A percentile compares a stretch with the other conserved stretches of the same genome.
Conservation (phyloP, 2,329 filamentous ascomycete genomes). For the Aspergillus tanneri region DNA sequence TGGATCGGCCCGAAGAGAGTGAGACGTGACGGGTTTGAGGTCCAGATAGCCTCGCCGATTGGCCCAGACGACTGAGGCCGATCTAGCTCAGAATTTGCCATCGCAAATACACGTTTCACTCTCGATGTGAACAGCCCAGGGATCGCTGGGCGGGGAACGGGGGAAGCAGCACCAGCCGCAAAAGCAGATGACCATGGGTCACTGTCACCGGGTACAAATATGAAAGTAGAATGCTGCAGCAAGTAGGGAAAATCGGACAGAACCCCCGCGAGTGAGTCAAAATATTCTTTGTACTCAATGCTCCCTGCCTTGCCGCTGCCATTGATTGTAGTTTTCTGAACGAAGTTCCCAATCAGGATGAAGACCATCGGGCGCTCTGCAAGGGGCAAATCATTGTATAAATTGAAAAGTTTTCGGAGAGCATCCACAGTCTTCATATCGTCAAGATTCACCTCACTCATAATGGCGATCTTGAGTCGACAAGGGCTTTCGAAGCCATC, state of each 20-base stretch:
- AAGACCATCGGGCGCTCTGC: constrained; percentile 72
- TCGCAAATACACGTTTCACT: constrained; percentile 74
- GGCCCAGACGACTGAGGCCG: constrained; percentile 50
- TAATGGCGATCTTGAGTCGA: constrained; percentile 63
- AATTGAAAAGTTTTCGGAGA: constrained; percentile 71
- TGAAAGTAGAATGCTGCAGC: constrained; percentile 75
- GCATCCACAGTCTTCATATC: constrained; percentile 77
- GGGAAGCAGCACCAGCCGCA: constrained; percentile 48
- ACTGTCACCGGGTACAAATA: constrained; percentile 94
- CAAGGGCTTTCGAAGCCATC: constrained; percentile 26
- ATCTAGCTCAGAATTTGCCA: constrained; percentile 70
- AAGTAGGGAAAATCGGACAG: constrained; percentile 81
- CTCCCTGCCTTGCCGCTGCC: constrained; percentile 73
- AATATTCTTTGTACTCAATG: constrained; percentile 96
- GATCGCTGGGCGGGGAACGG: constrained; percentile 55
- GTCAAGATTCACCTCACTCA: constrained; percentile 86
- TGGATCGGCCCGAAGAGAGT: constrained; percentile 83
- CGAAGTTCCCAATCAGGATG: constrained; percentile 83
- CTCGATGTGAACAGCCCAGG: constrained; percentile 89
- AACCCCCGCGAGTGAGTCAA: constrained; percentile 79
- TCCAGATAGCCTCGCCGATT: constrained; percentile 77
- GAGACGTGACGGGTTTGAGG: constrained; percentile 79
- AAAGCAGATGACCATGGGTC: constrained; percentile 95
- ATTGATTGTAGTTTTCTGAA: constrained; percentile 56
- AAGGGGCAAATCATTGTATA: constrained; percentile 67